Evolutionary conservation across 75 land plant genomes (phyloP).

Genomic region (Gnetum montanum): DNA sequence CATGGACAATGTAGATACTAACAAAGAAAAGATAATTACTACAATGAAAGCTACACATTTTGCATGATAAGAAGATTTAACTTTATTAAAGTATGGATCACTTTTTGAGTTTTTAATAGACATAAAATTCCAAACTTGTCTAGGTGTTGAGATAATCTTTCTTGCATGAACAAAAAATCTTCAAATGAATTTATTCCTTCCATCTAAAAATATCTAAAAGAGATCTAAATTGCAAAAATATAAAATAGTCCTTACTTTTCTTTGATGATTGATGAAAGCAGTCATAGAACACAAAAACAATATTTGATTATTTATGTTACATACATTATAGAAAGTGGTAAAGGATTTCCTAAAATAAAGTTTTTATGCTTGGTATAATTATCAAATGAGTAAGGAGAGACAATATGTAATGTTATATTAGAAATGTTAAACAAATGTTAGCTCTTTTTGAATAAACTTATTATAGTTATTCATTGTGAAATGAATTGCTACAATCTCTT

Average conservation of each 20-base stretch:
- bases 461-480: too few relatives aligned
- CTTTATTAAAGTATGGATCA: not conserved
- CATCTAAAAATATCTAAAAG: not conserved
- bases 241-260: not conserved
- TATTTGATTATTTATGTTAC: not conserved
- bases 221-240: not conserved
- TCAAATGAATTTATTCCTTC: not conserved
- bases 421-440: not conserved
- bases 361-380: not conserved
- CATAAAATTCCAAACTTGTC: not conserved
- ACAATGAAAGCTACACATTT: conserved; percentile 5
- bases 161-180: not conserved
- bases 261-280: not conserved
- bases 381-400: not conserved
- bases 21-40: not conserved
- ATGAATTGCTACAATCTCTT: too few relatives aligned
- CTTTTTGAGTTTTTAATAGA: not conserved
- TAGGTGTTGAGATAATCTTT: not conserved
- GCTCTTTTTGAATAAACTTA: not conserved
- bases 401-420: not conserved
- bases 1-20: not conserved
- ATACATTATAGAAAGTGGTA: not conserved
- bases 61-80: not conserved
- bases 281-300: not conserved
- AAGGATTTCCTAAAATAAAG: not conserved